Evolutionary conservation across 192 early-diverging fungal species (phyloP).

Genomic region (Podila minutissima): DNA sequence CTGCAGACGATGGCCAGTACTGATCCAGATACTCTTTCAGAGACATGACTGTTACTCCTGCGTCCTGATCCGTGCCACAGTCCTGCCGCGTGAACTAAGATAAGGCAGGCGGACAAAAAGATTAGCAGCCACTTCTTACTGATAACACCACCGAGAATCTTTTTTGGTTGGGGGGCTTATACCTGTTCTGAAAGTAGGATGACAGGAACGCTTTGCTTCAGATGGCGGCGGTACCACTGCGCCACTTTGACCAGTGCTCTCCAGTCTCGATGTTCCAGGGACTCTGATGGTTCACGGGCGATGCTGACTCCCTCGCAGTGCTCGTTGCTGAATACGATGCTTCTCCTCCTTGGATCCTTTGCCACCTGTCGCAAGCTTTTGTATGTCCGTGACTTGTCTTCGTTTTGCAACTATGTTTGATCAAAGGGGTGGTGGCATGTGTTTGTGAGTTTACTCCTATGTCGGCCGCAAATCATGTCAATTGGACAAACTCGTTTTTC

Average conservation of each 20-base stretch:
- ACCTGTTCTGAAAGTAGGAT: conserved; percentile 61
- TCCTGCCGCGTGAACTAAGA: conserved; percentile 31
- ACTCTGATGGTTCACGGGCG: conserved; percentile 44
- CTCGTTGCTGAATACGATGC: conserved; percentile 77
- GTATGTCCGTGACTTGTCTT: conserved; percentile 70
- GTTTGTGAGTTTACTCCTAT: background rate
- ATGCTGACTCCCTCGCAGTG: conserved; percentile 61
- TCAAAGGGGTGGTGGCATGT: background rate
- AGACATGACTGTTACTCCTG: conserved; percentile 49
- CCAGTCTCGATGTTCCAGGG: conserved; percentile 59
- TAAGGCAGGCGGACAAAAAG: background rate
- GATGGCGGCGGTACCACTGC: conserved; percentile 68
- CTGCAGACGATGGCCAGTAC: conserved; percentile 49
- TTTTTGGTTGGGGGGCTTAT: background rate
- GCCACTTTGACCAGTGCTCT: conserved; percentile 63
- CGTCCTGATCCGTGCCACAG: conserved; percentile 9
- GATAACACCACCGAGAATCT: background rate
- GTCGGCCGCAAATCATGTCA: background rate
- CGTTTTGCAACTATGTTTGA: conserved; percentile 59
- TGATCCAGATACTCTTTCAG: conserved; percentile 53
- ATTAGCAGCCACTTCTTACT: background rate
- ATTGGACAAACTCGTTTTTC: background rate
- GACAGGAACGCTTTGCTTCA: conserved; percentile 40
- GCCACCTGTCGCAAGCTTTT: conserved; percentile 69
- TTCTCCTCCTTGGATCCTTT: conserved; percentile 61